A percentile compares a stretch with the other conserved stretches of the same genome.
phyloP scores from a whole-genome alignment of 2,329 filamentous ascomycete genomes.

The Orbilia javanica region DNA sequence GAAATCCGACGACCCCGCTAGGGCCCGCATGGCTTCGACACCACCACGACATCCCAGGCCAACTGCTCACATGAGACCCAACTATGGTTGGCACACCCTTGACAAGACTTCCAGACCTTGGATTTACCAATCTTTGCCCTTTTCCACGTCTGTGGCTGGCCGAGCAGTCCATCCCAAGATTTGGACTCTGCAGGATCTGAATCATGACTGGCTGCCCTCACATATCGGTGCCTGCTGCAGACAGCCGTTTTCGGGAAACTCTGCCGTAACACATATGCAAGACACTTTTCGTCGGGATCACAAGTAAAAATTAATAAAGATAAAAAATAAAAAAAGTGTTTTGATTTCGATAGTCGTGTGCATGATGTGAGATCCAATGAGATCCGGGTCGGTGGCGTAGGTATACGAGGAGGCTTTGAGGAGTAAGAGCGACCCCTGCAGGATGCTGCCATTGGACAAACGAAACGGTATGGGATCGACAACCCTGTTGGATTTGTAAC shows the following conservation, averaged over 20 bases:
- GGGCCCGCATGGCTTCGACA: conserved; percentile 20
- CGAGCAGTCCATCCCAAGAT: conserved; percentile 5
- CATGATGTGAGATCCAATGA: background rate
- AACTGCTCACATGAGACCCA: conserved; percentile 41
- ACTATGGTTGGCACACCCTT: conserved; percentile 24
- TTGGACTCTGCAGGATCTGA: conserved; percentile 11
- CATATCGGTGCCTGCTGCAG: background rate
- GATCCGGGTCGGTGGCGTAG: background rate
- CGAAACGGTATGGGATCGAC: conserved; percentile 42
- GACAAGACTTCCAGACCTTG: conserved; percentile 19
- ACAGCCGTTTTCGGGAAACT: conserved; percentile 6
- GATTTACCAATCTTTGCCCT: conserved; percentile 41
- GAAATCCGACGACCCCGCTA: background rate
- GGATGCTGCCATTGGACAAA: conserved; percentile 36
- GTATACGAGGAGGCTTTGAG: conserved; percentile 9
- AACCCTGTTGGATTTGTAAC: conserved; percentile 1
- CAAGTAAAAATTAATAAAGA: conserved; percentile 15
- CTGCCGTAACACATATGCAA: conserved; percentile 25
- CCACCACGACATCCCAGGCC: conserved; percentile 17
- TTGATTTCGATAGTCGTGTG: background rate
- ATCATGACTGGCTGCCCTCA: background rate
- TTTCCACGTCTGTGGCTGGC: conserved; percentile 38
- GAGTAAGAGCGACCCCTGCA: conserved; percentile 13
- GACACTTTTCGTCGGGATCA: conserved; percentile 30
- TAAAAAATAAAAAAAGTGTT: too few species aligned